Evolutionary conservation across 1,284 basidiomycete species (phyloP).

Genomic region (Boletellus sp.): DNA sequence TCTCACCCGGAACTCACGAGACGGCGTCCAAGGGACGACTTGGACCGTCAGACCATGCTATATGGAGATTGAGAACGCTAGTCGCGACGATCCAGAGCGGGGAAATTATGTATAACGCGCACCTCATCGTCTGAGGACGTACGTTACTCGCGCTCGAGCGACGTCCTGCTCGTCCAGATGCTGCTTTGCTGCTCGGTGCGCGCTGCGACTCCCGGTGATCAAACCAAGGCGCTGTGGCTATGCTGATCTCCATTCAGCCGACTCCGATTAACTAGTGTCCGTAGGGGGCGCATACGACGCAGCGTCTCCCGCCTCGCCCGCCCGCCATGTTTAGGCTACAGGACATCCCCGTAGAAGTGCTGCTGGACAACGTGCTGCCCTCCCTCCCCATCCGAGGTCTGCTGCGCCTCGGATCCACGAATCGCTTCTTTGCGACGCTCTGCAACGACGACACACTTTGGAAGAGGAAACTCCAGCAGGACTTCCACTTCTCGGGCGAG

Average conservation of each 20-base stretch:
- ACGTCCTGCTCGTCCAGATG: too few species aligned
- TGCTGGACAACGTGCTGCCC: slow-evolving; percentile 71
- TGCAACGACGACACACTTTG: slow-evolving; percentile 78
- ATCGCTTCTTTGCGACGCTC: slow-evolving; percentile 53
- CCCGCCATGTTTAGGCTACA: slow-evolving; percentile 36
- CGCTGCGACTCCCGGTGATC: too few species aligned
- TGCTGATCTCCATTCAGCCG: slow-evolving; percentile 17
- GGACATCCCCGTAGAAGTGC: slow-evolving; percentile 66
- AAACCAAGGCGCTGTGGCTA: slow-evolving; percentile 17
- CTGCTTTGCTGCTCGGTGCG: too few species aligned
- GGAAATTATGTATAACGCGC: too few species aligned
- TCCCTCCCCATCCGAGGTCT: slow-evolving; percentile 57
- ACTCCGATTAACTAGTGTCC: slow-evolving; percentile 5
- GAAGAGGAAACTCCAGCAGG: slow-evolving; percentile 65
- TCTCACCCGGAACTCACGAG: background rate
- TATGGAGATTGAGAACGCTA: background rate
- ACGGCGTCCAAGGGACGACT: background rate
- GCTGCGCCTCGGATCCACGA: slow-evolving; percentile 52
- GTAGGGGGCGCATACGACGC: too few species aligned
- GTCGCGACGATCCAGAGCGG: slow-evolving; percentile 10
- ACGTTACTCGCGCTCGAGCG: too few species aligned
- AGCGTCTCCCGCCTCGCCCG: background rate
- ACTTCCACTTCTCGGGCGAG: slow-evolving; percentile 74
- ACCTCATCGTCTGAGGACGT: too few species aligned
- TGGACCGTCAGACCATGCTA: slow-evolving; percentile 1